Evolutionary conservation across 164 flowering plant genomes (phyloP), one percentile per base, ranked within the genome.

Genomic region (Tetracentron sinense): DNA sequence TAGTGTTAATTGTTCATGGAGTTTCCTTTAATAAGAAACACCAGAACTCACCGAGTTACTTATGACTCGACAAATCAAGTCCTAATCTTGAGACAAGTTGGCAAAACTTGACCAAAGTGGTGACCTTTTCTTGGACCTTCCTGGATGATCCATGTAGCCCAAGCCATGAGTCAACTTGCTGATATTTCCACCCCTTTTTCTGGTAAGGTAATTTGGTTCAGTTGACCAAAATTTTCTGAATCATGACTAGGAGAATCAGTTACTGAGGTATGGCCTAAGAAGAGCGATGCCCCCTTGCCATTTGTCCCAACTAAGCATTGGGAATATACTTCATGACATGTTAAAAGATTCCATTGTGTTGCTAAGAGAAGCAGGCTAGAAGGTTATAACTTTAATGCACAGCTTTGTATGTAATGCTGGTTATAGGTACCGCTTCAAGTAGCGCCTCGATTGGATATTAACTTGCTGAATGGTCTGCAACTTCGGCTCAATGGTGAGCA

Each of bases 401-500:
- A 47, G 42, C 49, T 63, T 53, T 69, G 21, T n/a, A 38, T 38
- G 50, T 72, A 11, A 26, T 63, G 35, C 61, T 61, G 70, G 55
- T 74, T 47, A 44, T 77, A 95, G 97, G 91, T 92, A 58, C 72
- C 72, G 62, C 89, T 95, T 74, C 74, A 84, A 79, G 87, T 89
- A 48, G 89, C 76, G 29, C 72, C 69, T 8, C 90, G 96, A 25
- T 63, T 95, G 74, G 91, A 90, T 77, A 68, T 75, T 44, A 75
- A 75, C 62, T 69, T 85, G 69, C 73, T 95, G 54, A 83, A 84
- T 74, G 94, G 92, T 64, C 61, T 63, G 56, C 77, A 77, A 57
- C 96, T 92, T 69, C 94, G 92, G 63, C 97, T 92, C 72, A 78
- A 75, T 63, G 99, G 99, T 54, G 97, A 88, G 72, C 99, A 90